These are phyloP conservation scores for Trichoderma orchidacearum DNA, from an alignment of 495 filamentous ascomycete genomes.

Conservation along the genomic window DNA sequence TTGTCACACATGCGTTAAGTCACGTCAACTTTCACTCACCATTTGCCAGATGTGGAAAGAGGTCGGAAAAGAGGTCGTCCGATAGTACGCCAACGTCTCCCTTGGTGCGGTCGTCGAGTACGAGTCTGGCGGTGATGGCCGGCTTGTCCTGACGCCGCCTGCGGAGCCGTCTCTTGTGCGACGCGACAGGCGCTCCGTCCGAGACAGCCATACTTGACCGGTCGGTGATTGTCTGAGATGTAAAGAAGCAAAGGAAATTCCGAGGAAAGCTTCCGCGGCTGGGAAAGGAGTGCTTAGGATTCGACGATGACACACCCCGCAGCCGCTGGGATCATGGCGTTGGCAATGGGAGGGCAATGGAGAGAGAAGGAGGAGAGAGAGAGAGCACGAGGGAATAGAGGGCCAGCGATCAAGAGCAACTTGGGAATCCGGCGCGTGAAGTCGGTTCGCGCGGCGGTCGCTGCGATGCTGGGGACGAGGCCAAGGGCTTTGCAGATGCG, in stretches of 20 bases:
- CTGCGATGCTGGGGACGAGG: not conserved
- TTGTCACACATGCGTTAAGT: no score
- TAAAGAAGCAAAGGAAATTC: no score
- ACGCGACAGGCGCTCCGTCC: constrained; percentile 8
- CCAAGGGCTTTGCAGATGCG: not conserved
- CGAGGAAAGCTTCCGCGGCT: no score
- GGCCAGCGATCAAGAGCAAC: no score
- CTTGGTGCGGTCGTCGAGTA: constrained; percentile 77
- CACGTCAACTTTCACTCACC: constrained; percentile 2
- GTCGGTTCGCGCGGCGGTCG: not conserved
- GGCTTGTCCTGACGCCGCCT: constrained; percentile 43
- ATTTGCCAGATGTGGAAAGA: constrained; percentile 46
- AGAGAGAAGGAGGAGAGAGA: not conserved
- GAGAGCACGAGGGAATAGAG: not conserved
- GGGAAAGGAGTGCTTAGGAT: no score
- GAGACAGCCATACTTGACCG: constrained; percentile 12
- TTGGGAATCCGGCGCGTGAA: not conserved
- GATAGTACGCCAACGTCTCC: constrained; percentile 82
- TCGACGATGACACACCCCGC: no score
- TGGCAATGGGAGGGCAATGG: no score
- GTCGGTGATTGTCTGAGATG: not conserved
- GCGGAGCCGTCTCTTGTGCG: constrained; percentile 23
- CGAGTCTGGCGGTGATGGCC: constrained; percentile 35
- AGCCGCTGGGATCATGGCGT: no score
- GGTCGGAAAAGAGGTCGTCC: constrained; percentile 67